Percentiles rank a stretch among this genome's conserved stretches.
Conservation (phyloP, 1,139 yeast species). For the Meyerozyma guilliermondii region DNA sequence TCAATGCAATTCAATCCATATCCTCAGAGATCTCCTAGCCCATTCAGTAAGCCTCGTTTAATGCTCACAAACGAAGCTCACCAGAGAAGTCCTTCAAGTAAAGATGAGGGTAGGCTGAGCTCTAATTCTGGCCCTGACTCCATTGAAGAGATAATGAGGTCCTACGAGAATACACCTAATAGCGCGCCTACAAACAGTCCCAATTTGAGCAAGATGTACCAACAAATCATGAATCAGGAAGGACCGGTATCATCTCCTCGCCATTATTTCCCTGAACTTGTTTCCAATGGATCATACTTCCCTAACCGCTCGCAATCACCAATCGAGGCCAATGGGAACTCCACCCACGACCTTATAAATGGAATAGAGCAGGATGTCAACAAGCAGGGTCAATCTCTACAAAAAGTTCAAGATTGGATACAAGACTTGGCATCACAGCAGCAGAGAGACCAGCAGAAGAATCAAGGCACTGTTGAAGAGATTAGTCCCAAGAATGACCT, state of each 20-base stretch:
- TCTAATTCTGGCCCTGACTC: constrained; percentile 15
- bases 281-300: constrained; percentile 8
- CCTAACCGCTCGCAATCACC: constrained; percentile 10
- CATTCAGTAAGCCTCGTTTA: constrained; percentile 31
- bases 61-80: constrained; percentile 42
- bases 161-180: constrained; percentile 23
- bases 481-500: background rate
- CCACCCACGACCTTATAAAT: constrained; percentile 19
- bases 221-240: constrained; percentile 27
- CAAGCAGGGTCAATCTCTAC: constrained; percentile 51
- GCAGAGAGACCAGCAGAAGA: constrained; percentile 16
- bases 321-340: constrained; percentile 3
- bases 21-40: constrained; percentile 13
- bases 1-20: constrained; percentile 7
- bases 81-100: constrained; percentile 12
- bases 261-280: constrained; percentile 28
- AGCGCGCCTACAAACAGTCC: constrained; percentile 8
- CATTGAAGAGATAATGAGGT: constrained; percentile 34
- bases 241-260: constrained; percentile 24
- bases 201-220: constrained; percentile 26
- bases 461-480: background rate
- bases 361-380: constrained; percentile 41
- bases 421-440: constrained; percentile 39
- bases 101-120: background rate
- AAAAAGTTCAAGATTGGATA: constrained; percentile 58